Evolutionary conservation across 257 asterid species (phyloP).

Genomic region (Przewalskia tangutica): DNA sequence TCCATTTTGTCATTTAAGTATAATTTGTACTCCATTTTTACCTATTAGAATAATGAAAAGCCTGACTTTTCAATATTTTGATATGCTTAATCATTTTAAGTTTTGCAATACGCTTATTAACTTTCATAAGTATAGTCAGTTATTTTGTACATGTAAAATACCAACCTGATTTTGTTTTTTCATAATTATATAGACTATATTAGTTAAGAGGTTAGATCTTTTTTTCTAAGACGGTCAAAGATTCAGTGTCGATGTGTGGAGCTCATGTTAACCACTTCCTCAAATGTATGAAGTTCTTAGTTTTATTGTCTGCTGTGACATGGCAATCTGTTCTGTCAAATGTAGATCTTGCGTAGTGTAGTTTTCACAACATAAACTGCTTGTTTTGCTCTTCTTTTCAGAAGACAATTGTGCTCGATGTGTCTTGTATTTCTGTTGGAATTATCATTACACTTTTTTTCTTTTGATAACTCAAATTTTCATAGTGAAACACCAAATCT

Average conservation of each 20-base stretch:
- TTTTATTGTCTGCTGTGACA: not conserved
- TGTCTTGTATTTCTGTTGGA: not conserved
- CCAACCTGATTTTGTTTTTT: not conserved
- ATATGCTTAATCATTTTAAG: not conserved
- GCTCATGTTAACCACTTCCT: not conserved
- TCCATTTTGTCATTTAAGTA: not conserved
- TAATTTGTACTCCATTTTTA: not conserved
- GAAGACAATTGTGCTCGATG: not conserved
- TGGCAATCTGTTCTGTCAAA: not conserved
- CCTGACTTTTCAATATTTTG: not conserved
- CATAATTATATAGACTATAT: no score
- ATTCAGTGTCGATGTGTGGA: not conserved
- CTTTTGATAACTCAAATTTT: no score
- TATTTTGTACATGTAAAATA: not conserved
- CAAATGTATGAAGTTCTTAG: not conserved
- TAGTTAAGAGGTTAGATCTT: not conserved
- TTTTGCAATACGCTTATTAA: not conserved
- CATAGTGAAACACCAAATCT: no score
- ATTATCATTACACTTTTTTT: no score
- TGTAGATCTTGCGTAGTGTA: not conserved
- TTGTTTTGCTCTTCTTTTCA: not conserved
- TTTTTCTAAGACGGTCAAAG: not conserved
- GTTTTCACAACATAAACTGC: not conserved
- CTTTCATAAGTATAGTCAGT: no score
- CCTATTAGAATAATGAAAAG: not conserved